Evolutionary conservation across 2,329 filamentous ascomycete species (phyloP), one percentile per base, ranked within the genome.

Genomic region (Xylaria sp.): DNA sequence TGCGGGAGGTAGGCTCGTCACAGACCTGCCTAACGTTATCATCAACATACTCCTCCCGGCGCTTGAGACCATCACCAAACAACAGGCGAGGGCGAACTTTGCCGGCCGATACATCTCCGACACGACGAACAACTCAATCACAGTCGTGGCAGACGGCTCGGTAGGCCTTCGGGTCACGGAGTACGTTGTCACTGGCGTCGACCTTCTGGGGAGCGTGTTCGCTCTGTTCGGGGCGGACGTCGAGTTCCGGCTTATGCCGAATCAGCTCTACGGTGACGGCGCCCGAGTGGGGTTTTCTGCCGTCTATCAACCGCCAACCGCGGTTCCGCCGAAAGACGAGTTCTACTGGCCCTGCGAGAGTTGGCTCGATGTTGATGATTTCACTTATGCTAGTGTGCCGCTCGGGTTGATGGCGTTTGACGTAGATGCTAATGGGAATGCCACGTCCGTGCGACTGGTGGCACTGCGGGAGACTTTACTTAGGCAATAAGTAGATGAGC

Each of bases 321-420:
- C 20, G 52, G 36, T 62, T 32, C 64, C 58, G 30, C 57, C 64
- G 15, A 57, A 62, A 50, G 64, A 66, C 10, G 50, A 66, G 50
- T 66, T 66, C 58, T 66, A 66, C 58, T 66, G 64, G 64, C 50
- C 64, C n/a, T 66, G 64, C 25, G 28, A 57, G 58, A 62, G 57
- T 23, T 66, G 64, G 64, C 58, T 66, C 20, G 64, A 66, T 15
- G 23, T 66, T 32, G 64, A 66, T 50, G 64, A 66, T 46, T 66
- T 50, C 43, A 66, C 64, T 43, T 66, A 66, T 52, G 64, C 57
- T 18, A 62, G 52, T 25, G 64, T 66, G 32, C 64, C 64, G 7
- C 64, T 66, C 34, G 64, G 64, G 43, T 34, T 56, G 39, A 66
- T 66, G 57, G 53, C 43, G 12, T 66, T 66, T 36, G 52, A 66